These are phyloP conservation scores for Aspergillus steynii DNA, from an alignment of 495 filamentous ascomycete species.

Conservation along the genomic window DNA sequence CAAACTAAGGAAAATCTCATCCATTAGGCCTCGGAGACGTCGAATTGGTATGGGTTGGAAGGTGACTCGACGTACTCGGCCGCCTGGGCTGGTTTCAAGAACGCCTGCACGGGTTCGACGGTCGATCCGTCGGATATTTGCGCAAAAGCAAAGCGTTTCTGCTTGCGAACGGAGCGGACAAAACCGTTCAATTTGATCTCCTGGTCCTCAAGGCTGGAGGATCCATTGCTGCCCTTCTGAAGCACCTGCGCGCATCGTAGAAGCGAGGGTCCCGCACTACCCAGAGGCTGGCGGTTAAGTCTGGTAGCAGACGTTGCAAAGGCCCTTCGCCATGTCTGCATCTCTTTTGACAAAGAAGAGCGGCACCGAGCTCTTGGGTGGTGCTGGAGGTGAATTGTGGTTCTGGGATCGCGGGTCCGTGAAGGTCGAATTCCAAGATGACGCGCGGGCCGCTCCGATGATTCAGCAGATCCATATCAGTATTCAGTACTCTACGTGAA, in stretches of 20 bases:
- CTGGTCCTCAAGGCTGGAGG: slow-evolving; percentile 37
- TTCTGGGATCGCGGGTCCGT: slow-evolving; percentile 18
- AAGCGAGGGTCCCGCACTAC: slow-evolving; percentile 17
- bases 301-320: slow-evolving; percentile 43
- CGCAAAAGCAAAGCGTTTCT: slow-evolving; percentile 81
- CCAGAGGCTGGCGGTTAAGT: slow-evolving; percentile 26
- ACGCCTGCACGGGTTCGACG: slow-evolving; percentile 73
- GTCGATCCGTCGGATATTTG: slow-evolving; percentile 88
- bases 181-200: slow-evolving; percentile 71
- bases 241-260: slow-evolving; percentile 45
- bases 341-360: slow-evolving; percentile 28
- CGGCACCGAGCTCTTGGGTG: slow-evolving; percentile 13
- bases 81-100: slow-evolving; percentile 73
- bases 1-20: slow-evolving; percentile 53
- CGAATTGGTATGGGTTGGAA: background rate
- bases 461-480: slow-evolving; percentile 11
- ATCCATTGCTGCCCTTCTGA: slow-evolving; percentile 27
- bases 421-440: slow-evolving; percentile 14
- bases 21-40: slow-evolving; percentile 13
- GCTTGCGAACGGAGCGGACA: slow-evolving; percentile 80
- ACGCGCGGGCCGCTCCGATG: slow-evolving; percentile 7
- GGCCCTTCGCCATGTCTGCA: slow-evolving; percentile 47
- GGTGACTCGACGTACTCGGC: slow-evolving; percentile 61
- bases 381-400: slow-evolving; percentile 14
- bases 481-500: too few relatives aligned